Evolutionary conservation across 192 early-diverging fungal genomes (phyloP).

Genomic region (Podila horticola): DNA sequence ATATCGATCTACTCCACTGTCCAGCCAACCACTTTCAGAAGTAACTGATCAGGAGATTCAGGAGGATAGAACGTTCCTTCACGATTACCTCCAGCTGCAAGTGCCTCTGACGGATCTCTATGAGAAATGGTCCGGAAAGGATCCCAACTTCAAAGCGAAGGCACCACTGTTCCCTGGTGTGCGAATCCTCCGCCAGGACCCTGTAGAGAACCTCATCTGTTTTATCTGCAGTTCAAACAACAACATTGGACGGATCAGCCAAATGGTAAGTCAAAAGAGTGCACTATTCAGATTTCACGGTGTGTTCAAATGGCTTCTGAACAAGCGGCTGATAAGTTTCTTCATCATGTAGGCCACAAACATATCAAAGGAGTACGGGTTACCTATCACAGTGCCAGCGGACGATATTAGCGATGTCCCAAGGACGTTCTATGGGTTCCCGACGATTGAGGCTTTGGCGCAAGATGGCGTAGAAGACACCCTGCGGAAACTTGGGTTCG

Average conservation of each 20-base stretch:
- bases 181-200: slow-evolving; percentile 84
- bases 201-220: slow-evolving; percentile 85
- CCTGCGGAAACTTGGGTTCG: slow-evolving; percentile 86
- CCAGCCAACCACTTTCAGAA: neutral
- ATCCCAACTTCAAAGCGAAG: slow-evolving; percentile 75
- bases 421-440: slow-evolving; percentile 75
- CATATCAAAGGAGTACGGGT: slow-evolving; percentile 59
- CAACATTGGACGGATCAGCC: slow-evolving; percentile 91
- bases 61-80: slow-evolving; percentile 53
- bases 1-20: slow-evolving; percentile 54
- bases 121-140: slow-evolving; percentile 63
- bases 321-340: too few relatives aligned
- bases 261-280: slow-evolving; percentile 66
- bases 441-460: slow-evolving; percentile 64
- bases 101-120: slow-evolving; percentile 68
- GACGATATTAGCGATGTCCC: neutral
- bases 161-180: slow-evolving; percentile 69
- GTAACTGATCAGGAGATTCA: slow-evolving; percentile 20
- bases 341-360: slow-evolving; percentile 55
- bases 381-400: slow-evolving; percentile 34
- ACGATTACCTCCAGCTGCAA: slow-evolving; percentile 91
- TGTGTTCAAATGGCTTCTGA: neutral
- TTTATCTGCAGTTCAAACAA: slow-evolving; percentile 97
- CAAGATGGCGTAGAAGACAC: slow-evolving; percentile 67
- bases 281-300: neutral